phyloP scores from a whole-genome alignment of 257 asterid genomes.

The Oldenlandia corymbosa region DNA sequence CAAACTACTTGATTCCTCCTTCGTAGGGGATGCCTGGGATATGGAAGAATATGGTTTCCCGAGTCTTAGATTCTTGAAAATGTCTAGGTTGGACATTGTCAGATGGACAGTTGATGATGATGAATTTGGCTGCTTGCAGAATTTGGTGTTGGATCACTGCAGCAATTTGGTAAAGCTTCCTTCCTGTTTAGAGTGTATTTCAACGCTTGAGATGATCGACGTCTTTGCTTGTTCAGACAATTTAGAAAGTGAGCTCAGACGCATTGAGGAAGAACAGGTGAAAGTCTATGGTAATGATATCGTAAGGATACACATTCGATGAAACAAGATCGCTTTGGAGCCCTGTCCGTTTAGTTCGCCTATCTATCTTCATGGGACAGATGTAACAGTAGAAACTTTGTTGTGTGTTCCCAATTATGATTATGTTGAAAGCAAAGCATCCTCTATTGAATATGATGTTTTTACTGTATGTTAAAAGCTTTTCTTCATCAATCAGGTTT shows the following conservation, averaged over 20 bases:
- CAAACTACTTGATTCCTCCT: neutral
- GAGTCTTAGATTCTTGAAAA: neutral
- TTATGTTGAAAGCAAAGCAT: too few relatives aligned
- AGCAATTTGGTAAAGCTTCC: neutral
- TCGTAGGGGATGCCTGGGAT: neutral
- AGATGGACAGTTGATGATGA: neutral
- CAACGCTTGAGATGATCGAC: neutral
- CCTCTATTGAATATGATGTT: too few relatives aligned
- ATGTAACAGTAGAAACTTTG: too few relatives aligned
- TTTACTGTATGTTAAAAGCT: too few relatives aligned
- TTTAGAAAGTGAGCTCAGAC: too few relatives aligned
- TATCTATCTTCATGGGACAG: too few relatives aligned
- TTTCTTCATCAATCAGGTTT: too few relatives aligned
- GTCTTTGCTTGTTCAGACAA: neutral
- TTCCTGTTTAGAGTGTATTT: neutral
- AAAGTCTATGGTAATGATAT: too few relatives aligned
- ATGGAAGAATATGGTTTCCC: neutral
- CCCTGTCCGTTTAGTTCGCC: too few relatives aligned
- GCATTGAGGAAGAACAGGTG: slow-evolving; percentile 18
- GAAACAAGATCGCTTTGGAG: too few relatives aligned
- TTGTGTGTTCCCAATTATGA: too few relatives aligned
- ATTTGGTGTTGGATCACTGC: neutral
- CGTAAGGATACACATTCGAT: too few relatives aligned
- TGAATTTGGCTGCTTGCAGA: neutral
- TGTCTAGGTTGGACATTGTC: neutral